phyloP scores from a whole-genome alignment of 2,329 filamentous ascomycete species.

The Colletotrichum ledebouriae region DNA sequence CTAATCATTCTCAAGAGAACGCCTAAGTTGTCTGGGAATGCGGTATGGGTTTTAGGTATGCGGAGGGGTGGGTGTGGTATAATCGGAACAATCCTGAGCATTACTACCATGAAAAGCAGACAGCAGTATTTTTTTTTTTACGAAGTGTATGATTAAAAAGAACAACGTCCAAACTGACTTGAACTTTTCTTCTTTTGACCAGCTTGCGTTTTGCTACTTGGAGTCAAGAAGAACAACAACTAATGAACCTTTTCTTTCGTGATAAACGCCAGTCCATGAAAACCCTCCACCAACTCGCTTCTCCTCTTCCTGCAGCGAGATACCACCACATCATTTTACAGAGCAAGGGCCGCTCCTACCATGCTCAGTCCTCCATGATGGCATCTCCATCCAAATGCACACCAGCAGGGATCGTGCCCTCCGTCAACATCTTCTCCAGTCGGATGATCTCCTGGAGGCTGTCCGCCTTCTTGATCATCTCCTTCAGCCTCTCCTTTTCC shows the following conservation, averaged over 20 bases:
- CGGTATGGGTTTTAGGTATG: too few species aligned
- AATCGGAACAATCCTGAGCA: not conserved
- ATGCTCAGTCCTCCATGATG: constrained; percentile 70
- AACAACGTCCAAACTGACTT: not conserved
- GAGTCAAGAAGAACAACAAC: constrained; percentile 5
- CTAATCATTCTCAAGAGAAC: too few species aligned
- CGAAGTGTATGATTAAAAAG: constrained; percentile 31
- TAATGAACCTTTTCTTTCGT: constrained; percentile 16
- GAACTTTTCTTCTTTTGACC: not conserved
- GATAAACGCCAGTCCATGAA: constrained; percentile 36
- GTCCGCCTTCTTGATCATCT: constrained; percentile 88
- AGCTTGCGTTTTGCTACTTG: not conserved
- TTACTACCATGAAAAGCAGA: constrained; percentile 3
- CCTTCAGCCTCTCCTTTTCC: constrained; percentile 87
- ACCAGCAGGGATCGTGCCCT: constrained; percentile 85
- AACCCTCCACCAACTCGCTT: not conserved
- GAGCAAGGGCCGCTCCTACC: not conserved
- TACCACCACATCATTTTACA: not conserved
- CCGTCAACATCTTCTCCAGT: constrained; percentile 91
- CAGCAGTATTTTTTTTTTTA: constrained; percentile 14
- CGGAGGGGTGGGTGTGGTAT: not conserved
- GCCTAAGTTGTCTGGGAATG: not conserved
- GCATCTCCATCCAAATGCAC: constrained; percentile 66
- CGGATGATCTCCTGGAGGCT: constrained; percentile 90
- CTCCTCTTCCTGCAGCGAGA: not conserved